Evolutionary conservation across 2,329 filamentous ascomycete species (phyloP).

Genomic region (Capronia coronata): DNA sequence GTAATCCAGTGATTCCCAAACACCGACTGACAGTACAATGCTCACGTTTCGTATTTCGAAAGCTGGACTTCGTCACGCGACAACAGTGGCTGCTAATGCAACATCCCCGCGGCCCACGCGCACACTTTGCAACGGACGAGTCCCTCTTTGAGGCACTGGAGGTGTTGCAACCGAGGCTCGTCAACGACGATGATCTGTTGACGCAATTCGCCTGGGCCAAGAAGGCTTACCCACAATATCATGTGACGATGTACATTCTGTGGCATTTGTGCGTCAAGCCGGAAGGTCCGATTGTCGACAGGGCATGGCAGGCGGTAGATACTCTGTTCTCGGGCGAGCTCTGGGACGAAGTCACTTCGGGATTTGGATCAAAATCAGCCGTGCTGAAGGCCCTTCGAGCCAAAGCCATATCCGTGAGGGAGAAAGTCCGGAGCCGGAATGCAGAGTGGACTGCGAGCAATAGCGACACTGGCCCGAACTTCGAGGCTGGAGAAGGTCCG

Average conservation of each 20-base stretch:
- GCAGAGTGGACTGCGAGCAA: neutral
- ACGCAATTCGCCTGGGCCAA: conserved; percentile 36
- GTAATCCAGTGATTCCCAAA: conserved; percentile 49
- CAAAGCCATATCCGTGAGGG: conserved; percentile 9
- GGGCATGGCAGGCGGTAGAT: conserved; percentile 35
- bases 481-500: neutral
- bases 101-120: conserved; percentile 3
- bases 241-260: conserved; percentile 41
- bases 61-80: conserved; percentile 34
- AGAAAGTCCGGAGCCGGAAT: neutral
- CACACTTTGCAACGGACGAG: conserved; percentile 28
- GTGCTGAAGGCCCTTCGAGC: conserved; percentile 4
- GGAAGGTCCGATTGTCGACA: conserved; percentile 27
- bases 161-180: conserved; percentile 33
- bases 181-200: conserved; percentile 37
- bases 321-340: neutral
- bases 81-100: conserved; percentile 28
- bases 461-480: neutral
- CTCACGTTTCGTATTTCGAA: conserved; percentile 32
- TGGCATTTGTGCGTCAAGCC: conserved; percentile 42
- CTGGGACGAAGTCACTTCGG: conserved; percentile 3
- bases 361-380: conserved; percentile 8
- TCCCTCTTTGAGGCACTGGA: conserved; percentile 34
- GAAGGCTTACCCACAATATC: conserved; percentile 40
- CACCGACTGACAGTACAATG: conserved; percentile 32